Evolutionary conservation across 495 filamentous ascomycete species (phyloP), one percentile per base, ranked within the genome.

Genomic region (Tetracladium setigerum): DNA sequence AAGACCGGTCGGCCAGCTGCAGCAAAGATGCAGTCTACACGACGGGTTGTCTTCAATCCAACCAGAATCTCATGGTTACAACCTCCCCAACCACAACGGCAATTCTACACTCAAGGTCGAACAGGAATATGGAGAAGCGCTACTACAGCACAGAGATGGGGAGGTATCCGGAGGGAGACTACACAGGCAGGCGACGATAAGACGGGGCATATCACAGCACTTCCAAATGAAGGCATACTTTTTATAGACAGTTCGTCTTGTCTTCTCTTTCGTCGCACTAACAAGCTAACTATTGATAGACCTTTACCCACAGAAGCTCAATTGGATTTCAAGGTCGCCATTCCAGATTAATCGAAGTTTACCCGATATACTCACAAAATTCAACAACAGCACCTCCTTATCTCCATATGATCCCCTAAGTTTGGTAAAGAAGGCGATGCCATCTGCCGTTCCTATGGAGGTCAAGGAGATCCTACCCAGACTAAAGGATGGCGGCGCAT

Each of bases 401-500:
- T 60, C 81, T 59, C 32, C 82, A 64, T 50, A 76, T 35, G 81
- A 90, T 53, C 87, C 87, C 11, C 57, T 72, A 15, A 71, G 67
- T 16, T 69, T 90, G 24, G 73, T 85, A 14, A 73, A 76, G 31
- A 68, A 72, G 15, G 83, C 77, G 9, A 67, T 90, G 8, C 82
- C 86, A 0, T 50, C 63, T 4, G 57, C 60, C 0, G 53, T 82
- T 11, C 67, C 79, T n/a, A 65, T 92, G 19, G 73, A 82, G 34
- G 76, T 95, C 51, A 85, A 79, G 34, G 79, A 94, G 50, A 80
- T 95, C 31, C 56, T 95, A 37, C 86, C 89, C 2, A 77, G 88
- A 15, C 68, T 90, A 24, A 89, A 91, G 55, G 92, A 98, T 61
- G 94, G 91, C 8, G 92, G 94, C 8, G 87, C 88, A 7, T 97